Percentiles rank a stretch among this genome's conserved stretches.
Conservation (phyloP, 2,329 filamentous ascomycete genomes). For the Didymella segeticola region DNA sequence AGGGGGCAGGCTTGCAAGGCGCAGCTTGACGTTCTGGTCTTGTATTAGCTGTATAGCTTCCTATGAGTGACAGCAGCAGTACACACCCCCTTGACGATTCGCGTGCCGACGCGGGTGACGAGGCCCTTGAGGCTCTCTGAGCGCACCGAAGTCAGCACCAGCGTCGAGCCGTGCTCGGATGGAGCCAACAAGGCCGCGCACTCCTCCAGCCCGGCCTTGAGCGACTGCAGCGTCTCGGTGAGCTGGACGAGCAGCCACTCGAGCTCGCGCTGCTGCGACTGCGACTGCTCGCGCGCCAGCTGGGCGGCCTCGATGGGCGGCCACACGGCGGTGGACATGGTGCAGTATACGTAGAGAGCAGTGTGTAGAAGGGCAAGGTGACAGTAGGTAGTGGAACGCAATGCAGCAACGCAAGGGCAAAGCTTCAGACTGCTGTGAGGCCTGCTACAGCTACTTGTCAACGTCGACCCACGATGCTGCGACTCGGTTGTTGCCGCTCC, state of each 20-base stretch:
- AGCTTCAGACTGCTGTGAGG: too few relatives aligned
- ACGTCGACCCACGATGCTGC: too few relatives aligned
- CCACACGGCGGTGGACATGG: constrained; percentile 68
- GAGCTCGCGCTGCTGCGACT: constrained; percentile 63
- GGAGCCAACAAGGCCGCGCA: constrained; percentile 87
- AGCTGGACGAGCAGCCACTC: constrained; percentile 69
- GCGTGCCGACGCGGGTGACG: constrained; percentile 87
- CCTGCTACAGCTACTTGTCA: too few relatives aligned
- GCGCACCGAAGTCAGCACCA: constrained; percentile 85
- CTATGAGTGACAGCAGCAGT: neutral
- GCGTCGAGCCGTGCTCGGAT: constrained; percentile 82
- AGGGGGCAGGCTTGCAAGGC: constrained; percentile 71
- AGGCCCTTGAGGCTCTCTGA: constrained; percentile 93
- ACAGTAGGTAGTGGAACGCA: too few relatives aligned
- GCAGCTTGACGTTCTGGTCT: constrained; percentile 75
- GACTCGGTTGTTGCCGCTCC: constrained; percentile 8
- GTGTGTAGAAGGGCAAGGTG: too few relatives aligned
- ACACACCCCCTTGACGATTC: constrained; percentile 86
- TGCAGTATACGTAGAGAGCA: too few relatives aligned
- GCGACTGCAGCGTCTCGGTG: constrained; percentile 65
- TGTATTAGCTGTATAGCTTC: constrained; percentile 3
- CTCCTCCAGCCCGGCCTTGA: constrained; percentile 80
- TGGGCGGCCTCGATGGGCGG: constrained; percentile 61
- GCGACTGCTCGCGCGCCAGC: constrained; percentile 60
- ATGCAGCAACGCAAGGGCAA: too few relatives aligned